Conservation (phyloP, 2,329 filamentous ascomycete genomes). For the Cladosporium austrohemisphaericum region DNA sequence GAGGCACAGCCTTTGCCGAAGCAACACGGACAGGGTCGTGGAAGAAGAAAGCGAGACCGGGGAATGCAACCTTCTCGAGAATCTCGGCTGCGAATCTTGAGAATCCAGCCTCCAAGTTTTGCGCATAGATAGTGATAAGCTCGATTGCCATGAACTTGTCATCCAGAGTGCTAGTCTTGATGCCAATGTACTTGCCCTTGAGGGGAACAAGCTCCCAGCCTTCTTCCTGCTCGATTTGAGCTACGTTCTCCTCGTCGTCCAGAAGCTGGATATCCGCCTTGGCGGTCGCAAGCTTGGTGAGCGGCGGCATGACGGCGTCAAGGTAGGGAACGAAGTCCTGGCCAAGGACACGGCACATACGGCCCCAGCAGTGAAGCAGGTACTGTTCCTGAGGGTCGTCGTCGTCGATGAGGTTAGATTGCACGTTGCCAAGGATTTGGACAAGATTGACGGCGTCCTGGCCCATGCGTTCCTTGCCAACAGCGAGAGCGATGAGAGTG, state of each 20-base stretch:
- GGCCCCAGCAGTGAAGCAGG: conserved; percentile 96
- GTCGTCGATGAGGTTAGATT: conserved; percentile 78
- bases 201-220: conserved; percentile 97
- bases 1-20: conserved; percentile 89
- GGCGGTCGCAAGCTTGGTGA: conserved; percentile 84
- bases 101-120: conserved; percentile 89
- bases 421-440: conserved; percentile 80
- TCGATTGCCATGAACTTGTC: conserved; percentile 99
- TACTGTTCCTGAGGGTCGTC: conserved; percentile 97
- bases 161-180: conserved; percentile 92
- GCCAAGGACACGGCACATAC: conserved; percentile 94
- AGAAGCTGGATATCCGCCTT: conserved; percentile 97
- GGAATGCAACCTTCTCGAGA: conserved; percentile 93
- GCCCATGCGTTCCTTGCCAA: conserved; percentile 88
- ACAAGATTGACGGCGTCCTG: conserved; percentile 83
- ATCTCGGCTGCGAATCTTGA: conserved; percentile 88
- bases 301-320: conserved; percentile 86
- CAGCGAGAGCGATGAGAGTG: conserved; percentile 89
- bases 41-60: conserved; percentile 96
- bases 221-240: conserved; percentile 88
- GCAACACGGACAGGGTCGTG: conserved; percentile 95
- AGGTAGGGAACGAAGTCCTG: conserved; percentile 90
- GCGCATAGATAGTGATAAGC: conserved; percentile 92
- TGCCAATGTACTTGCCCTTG: conserved; percentile 97
- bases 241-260: conserved; percentile 91